Percentiles rank a stretch among this genome's conserved stretches.
These are phyloP conservation scores for Fusarium sp. DNA, from an alignment of 2,329 filamentous ascomycete genomes.

Conservation along the genomic window DNA sequence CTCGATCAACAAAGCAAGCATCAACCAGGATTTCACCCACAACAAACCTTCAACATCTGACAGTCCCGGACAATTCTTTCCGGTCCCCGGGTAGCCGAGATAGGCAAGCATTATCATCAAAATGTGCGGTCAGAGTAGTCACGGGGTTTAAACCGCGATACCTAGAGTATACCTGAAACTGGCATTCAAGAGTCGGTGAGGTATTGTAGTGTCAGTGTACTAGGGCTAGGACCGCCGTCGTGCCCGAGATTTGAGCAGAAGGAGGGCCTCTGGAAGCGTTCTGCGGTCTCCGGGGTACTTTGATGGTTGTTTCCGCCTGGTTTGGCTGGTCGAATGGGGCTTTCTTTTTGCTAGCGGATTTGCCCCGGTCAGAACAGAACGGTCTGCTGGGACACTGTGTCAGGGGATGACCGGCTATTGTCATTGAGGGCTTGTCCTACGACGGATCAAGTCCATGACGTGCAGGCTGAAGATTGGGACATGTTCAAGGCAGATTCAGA, in stretches of 20 bases:
- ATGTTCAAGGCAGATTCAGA: slow-evolving; percentile 4
- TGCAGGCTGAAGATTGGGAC: slow-evolving; percentile 19
- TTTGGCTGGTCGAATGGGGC: slow-evolving; percentile 27
- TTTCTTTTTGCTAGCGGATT: slow-evolving; percentile 20
- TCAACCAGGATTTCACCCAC: slow-evolving; percentile 19
- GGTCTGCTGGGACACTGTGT: slow-evolving; percentile 20
- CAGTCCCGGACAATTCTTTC: slow-evolving; percentile 30
- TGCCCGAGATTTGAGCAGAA: slow-evolving; percentile 27
- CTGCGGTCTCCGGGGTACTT: slow-evolving; percentile 18
- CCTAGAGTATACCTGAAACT: slow-evolving; percentile 25
- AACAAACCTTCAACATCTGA: slow-evolving; percentile 16
- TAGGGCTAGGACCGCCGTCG: slow-evolving; percentile 4
- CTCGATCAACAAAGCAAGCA: background rate
- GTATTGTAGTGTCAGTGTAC: slow-evolving; percentile 29
- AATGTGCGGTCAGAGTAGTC: slow-evolving; percentile 43
- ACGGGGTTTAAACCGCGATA: slow-evolving; percentile 33
- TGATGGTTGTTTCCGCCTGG: slow-evolving; percentile 38
- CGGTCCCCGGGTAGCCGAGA: slow-evolving; percentile 23
- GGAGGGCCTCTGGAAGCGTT: slow-evolving; percentile 29
- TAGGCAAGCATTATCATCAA: slow-evolving; percentile 10
- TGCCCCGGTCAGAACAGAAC: slow-evolving; percentile 19
- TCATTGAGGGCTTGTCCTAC: slow-evolving; percentile 22
- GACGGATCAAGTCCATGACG: slow-evolving; percentile 25
- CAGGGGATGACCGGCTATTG: slow-evolving; percentile 29
- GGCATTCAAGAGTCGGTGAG: slow-evolving; percentile 19